Conservation (phyloP, 441 rosid species). For the Biscutella laevigata region DNA sequence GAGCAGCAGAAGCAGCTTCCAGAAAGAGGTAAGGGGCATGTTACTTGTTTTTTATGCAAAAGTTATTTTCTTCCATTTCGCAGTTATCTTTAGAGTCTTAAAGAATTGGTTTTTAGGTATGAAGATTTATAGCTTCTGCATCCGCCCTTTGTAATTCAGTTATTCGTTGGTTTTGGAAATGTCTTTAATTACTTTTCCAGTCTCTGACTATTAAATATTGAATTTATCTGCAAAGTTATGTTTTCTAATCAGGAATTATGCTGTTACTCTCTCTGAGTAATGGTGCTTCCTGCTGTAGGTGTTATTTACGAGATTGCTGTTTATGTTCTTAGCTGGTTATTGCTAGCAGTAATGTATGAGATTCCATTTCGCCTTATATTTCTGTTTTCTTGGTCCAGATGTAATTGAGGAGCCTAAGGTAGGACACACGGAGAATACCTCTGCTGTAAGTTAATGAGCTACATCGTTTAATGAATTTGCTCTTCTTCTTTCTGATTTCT, state of each 20-base stretch:
- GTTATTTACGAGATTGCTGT: background rate
- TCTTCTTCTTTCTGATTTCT: background rate
- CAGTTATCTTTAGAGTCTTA: background rate
- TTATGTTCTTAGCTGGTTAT: background rate
- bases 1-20: constrained; percentile 28
- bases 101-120: background rate
- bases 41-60: background rate
- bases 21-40: constrained; percentile 37
- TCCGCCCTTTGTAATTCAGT: background rate
- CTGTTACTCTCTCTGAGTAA: too few species aligned
- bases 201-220: background rate
- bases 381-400: constrained; percentile 20
- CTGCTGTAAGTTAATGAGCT: constrained; percentile 19
- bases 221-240: background rate
- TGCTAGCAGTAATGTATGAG: background rate
- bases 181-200: background rate
- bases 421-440: background rate
- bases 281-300: too few species aligned
- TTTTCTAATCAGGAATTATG: background rate
- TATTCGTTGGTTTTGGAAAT: background rate
- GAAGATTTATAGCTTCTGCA: background rate
- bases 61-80: background rate
- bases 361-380: background rate
- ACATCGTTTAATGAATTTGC: background rate
- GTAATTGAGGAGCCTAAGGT: constrained; percentile 17